Base-by-base conservation (phyloP, 1,139 yeast species). In the Magnusiomyces paraingens region DNA sequence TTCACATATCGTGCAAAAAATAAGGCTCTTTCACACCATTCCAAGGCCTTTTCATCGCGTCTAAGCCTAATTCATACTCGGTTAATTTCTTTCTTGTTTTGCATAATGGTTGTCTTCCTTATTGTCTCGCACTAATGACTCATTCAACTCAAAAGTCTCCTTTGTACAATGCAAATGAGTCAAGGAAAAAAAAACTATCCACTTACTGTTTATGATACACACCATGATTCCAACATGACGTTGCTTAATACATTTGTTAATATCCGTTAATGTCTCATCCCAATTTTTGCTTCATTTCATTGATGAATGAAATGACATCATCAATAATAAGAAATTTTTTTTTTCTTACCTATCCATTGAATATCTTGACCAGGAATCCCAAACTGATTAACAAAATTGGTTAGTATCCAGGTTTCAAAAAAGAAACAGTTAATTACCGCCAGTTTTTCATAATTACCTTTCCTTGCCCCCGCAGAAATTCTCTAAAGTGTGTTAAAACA, bases 221-320 rank as follows among this genome's bases (percentile, higher is more conserved):
- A 5, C 58, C 58, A 32, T 55, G 58, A 32, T 55, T 55, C 58
- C 58, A 55, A 38, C 58, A 55, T n/a, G 58, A 52, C 29, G 58
- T 55, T 4, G 58, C 55, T 49, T 36, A 12, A 49, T 35, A 20
- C 10, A 41, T 32, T n/a, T 10, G 32, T 42, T 17, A n/a, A 21
- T 20, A 14, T 8, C 12, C 14, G 21, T 40, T 38, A 38, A 29
- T 26, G 14, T 40, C 40, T 21, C 43, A 3, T 47, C 12, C 14
- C 36, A 36, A 38, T 12, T 32, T 14, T 18, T 20, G 18, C 22
- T 18, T 35, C 17, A 20, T 17, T 12, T 35, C n/a, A 32, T 4
- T 17, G 2, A 26, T 29, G 11, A 18, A 12, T 38, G n/a, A 38
- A 18, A 17, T 6, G 14, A 14, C 2, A 14, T 14, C 14, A 20